Evolutionary conservation across 768 basidiomycete genomes (phyloP).

Genomic region (Tylopilus rubrobrunneus): DNA sequence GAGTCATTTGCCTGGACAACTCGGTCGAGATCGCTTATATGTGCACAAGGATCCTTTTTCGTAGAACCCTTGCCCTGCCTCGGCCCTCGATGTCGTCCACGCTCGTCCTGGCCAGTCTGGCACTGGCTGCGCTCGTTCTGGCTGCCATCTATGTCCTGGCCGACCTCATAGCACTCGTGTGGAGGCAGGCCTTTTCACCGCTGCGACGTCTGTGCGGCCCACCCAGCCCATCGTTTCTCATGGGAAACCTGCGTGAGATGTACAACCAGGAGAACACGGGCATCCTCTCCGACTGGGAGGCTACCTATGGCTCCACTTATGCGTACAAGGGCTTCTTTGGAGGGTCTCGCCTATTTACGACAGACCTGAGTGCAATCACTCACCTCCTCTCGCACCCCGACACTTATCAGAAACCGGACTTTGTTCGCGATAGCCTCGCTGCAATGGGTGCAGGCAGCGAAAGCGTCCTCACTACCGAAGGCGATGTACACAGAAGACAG

Average conservation of each 20-base stretch:
- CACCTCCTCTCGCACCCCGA: conserved; percentile 57
- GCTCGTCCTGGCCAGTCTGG: neutral
- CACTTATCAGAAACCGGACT: conserved; percentile 60
- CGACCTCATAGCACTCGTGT: conserved; percentile 39
- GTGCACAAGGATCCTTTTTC: neutral
- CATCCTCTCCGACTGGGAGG: conserved; percentile 45
- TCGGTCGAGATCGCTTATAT: neutral
- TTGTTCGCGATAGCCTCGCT: conserved; percentile 47
- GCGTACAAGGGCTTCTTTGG: conserved; percentile 52
- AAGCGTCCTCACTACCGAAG: conserved; percentile 50
- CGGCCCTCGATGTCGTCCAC: conserved; percentile 3
- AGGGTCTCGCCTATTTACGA: conserved; percentile 52
- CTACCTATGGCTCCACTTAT: conserved; percentile 44
- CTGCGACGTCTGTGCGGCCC: conserved; percentile 47
- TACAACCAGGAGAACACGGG: conserved; percentile 57
- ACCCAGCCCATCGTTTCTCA: conserved; percentile 42
- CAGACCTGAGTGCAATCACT: conserved; percentile 53
- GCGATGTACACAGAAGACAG: conserved; percentile 54
- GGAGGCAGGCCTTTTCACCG: conserved; percentile 45
- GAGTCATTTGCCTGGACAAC: neutral
- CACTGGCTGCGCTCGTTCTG: conserved; percentile 13
- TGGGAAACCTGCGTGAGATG: conserved; percentile 51
- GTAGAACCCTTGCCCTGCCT: no score
- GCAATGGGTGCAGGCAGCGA: conserved; percentile 49
- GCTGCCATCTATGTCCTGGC: conserved; percentile 26